These are phyloP conservation scores for Pythium pyrilobum DNA, from an alignment of 352 stramenopile species.

Conservation along the genomic window DNA sequence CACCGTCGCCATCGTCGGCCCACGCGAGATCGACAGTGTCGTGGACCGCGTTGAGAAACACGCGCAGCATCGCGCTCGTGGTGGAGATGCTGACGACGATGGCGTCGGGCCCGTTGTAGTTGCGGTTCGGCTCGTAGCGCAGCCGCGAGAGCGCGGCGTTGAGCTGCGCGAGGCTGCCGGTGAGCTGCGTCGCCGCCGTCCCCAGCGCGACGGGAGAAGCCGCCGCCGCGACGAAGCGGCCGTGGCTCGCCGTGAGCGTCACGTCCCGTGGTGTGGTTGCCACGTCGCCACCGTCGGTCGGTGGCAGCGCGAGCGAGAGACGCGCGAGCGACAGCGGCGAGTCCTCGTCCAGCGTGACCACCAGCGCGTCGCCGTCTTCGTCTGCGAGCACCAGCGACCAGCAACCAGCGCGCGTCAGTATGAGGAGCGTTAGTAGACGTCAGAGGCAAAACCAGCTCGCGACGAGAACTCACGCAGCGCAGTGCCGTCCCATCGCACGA, in stretches of 20 bases:
- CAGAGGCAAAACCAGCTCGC: too few relatives aligned
- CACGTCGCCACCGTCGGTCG: background rate
- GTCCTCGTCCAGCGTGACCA: constrained; percentile 2
- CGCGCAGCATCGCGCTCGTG: constrained; percentile 15
- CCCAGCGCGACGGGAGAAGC: background rate
- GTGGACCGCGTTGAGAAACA: constrained; percentile 31
- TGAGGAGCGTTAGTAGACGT: too few relatives aligned
- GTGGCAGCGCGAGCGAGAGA: background rate
- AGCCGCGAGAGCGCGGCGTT: constrained; percentile 19
- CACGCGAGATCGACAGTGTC: constrained; percentile 24
- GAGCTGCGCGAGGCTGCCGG: background rate
- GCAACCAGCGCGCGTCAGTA: too few relatives aligned
- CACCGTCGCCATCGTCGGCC: too few relatives aligned
- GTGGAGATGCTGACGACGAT: constrained; percentile 25
- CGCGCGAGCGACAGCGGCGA: background rate
- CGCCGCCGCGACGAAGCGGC: background rate
- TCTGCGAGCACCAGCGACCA: too few relatives aligned
- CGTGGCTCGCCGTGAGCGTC: constrained; percentile 4
- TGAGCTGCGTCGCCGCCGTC: background rate
- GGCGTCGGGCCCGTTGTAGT: constrained; percentile 37
- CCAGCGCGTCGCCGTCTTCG: too few relatives aligned
- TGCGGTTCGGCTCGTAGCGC: constrained; percentile 21
- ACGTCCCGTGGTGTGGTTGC: background rate
- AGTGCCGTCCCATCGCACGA: too few relatives aligned
- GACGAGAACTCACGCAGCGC: too few relatives aligned